Base-by-base conservation (phyloP, 2,329 filamentous ascomycete genomes). In the Xylariaceae sp. region DNA sequence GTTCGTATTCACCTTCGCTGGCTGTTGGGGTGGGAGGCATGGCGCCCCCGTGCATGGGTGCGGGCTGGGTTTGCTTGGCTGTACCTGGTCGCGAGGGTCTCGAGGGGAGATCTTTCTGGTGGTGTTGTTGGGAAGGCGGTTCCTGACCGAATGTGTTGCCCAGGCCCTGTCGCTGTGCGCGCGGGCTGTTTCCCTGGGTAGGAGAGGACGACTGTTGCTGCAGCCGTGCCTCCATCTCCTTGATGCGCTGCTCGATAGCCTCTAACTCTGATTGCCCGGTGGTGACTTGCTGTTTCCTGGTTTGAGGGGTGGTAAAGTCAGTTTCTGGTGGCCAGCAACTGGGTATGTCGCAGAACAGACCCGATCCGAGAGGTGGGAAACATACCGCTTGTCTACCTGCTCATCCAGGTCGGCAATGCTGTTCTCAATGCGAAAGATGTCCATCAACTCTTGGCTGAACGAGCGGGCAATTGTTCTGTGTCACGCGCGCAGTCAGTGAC, bases 371-470 rank as follows among this genome's bases (percentile, higher is more conserved):
- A n/a, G n/a, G n/a, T n/a, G 42, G 47, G 45, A 37, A 46, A 68
- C 83, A 60, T 72, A 96, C 90, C 90, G 91, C 65, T 88, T 78
- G 61, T 88, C 78, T 46, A 95, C 80, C 52, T 85, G 79, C 62
- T 84, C 75, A 57, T 86, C 80, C 28, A 95, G 75, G 48, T 85
- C 78, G 57, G 84, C 79, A 44, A 93, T 61, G 53, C 83, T 84
- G 64, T 82, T 85, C 54, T 93, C 87, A 60, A 96, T 83, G 59
- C 86, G 85, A 72, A 96, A 96, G 54, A 94, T 85, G 62, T 89
- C 85, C 72, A 91, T 86, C 47, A 96, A 74, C 63, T 91, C 87
- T 34, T 81, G 74, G 45, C 89, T 91, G 68, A 96, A 95, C 61
- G 85, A 88, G 55, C 81, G 85, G 40, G 89, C 90, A 66, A 95